These are phyloP conservation scores for Capsicum pubescens DNA, from an alignment of 257 asterid genomes.

Conservation along the genomic window DNA sequence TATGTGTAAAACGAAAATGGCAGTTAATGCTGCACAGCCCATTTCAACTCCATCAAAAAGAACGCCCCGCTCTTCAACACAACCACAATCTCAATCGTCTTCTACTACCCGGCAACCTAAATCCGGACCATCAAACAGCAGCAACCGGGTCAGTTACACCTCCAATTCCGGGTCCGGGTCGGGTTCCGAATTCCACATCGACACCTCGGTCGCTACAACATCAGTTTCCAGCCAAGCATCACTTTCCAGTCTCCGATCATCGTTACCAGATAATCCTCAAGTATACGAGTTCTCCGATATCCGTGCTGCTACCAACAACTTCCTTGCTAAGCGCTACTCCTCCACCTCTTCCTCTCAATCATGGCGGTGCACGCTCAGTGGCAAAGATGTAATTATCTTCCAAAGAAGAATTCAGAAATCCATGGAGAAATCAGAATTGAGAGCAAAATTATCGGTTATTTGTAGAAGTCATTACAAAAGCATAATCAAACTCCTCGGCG, in stretches of 20 bases:
- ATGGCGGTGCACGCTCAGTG: slow-evolving; percentile 76
- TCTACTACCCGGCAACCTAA: not conserved
- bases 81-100: not conserved
- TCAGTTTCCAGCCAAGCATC: slow-evolving; percentile 63
- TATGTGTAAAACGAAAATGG: slow-evolving; percentile 54
- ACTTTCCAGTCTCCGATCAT: slow-evolving; percentile 58
- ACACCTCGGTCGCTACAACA: slow-evolving; percentile 63
- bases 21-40: slow-evolving; percentile 43
- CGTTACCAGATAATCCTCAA: slow-evolving; percentile 62
- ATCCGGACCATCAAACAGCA: slow-evolving; percentile 29
- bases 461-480: slow-evolving; percentile 76
- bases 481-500: slow-evolving; percentile 77
- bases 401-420: slow-evolving; percentile 67
- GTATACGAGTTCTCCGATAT: slow-evolving; percentile 82
- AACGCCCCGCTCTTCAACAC: slow-evolving; percentile 7
- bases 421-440: slow-evolving; percentile 49
- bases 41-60: not conserved
- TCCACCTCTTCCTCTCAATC: slow-evolving; percentile 83
- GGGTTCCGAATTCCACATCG: slow-evolving; percentile 44
- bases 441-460: slow-evolving; percentile 56
- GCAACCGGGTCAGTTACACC: not conserved
- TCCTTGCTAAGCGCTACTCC: slow-evolving; percentile 76
- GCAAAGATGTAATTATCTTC: slow-evolving; percentile 72
- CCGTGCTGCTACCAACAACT: slow-evolving; percentile 90
- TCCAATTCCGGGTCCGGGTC: slow-evolving; percentile 33